Base-by-base conservation (phyloP, 2,329 filamentous ascomycete species). In the Talaromyces albobiverticillius region DNA sequence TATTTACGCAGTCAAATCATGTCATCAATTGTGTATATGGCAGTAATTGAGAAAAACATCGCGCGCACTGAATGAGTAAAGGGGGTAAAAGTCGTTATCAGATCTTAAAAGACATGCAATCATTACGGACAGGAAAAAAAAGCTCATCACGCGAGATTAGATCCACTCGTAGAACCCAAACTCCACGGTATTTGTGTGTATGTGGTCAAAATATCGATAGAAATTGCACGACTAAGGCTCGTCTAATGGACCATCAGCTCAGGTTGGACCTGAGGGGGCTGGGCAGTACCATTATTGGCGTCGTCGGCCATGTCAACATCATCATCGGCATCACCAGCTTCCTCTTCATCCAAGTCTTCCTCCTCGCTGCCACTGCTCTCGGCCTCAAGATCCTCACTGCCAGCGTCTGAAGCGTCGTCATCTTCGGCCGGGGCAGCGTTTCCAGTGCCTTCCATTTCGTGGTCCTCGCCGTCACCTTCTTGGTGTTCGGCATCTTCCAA, bases 321-420 rank as follows among this genome's bases (percentile, higher is more conserved):
- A 36, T 81, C 80, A 42, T 78, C 74, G 46, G 77, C 80, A 38
- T 78, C 74, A 42, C 77, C 83, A 6, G 74, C 82, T 51, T 82
- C 82, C 55, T 84, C 82, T 55, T 82, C 82, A 43, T 87, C 84
- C 32, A 86, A 80, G 13, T 87, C 86, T 56, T 87, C 85, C 51
- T 86, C 84, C 22, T 89, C 83, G 57, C 85, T 85, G 29, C 87
- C 87, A 61, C 85, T 85, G 62, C 85, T 89, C 70, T 91, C 88
- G 53, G 84, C 86, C 65, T 90, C 88, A 43, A 91, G 83, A 68
- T 91, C 88, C 68, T 91, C 88, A 64, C 86, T 89, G 60, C 85
- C 88, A 56, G 85, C 87, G 57, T 92, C 88, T 14, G 86, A 88
- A 56, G 89, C 87, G 16, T 88, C 83, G 22, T 76, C 82, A 20